phyloP scores from a whole-genome alignment of 2,329 filamentous ascomycete genomes.

The Chrysoporthe puriensis region DNA sequence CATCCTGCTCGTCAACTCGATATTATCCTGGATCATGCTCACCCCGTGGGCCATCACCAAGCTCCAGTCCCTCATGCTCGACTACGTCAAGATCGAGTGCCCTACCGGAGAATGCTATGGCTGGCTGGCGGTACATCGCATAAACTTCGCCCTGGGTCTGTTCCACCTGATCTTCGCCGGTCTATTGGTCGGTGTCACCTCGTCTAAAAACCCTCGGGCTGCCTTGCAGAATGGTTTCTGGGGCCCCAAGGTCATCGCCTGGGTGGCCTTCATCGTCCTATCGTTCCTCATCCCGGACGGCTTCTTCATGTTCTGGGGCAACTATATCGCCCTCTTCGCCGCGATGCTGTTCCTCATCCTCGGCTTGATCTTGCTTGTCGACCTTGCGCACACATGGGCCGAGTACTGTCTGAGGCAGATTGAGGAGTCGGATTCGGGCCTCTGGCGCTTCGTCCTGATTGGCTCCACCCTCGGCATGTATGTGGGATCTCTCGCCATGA shows the following conservation, averaged over 20 bases:
- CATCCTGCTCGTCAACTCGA: slow-evolving; percentile 91
- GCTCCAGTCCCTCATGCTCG: slow-evolving; percentile 85
- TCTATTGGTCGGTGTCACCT: slow-evolving; percentile 83
- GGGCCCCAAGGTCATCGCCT: slow-evolving; percentile 92
- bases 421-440: slow-evolving; percentile 79
- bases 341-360: slow-evolving; percentile 94
- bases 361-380: slow-evolving; percentile 88
- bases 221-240: slow-evolving; percentile 97
- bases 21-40: slow-evolving; percentile 98
- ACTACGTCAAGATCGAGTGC: slow-evolving; percentile 95
- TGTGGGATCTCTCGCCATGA: slow-evolving; percentile 87
- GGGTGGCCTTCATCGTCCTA: slow-evolving; percentile 83
- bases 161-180: slow-evolving; percentile 89
- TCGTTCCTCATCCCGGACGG: slow-evolving; percentile 94
- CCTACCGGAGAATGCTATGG: slow-evolving; percentile 89
- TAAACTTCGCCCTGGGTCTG: slow-evolving; percentile 95
- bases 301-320: slow-evolving; percentile 96
- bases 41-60: slow-evolving; percentile 98
- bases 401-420: slow-evolving; percentile 95
- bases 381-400: slow-evolving; percentile 95
- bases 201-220: slow-evolving; percentile 84
- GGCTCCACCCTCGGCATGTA: slow-evolving; percentile 96
- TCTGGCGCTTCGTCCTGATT: slow-evolving; percentile 87
- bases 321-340: slow-evolving; percentile 85
- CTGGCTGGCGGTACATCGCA: slow-evolving; percentile 94